Evolutionary conservation across 225 moss, liverwort and hornwort species (phyloP), one percentile per base, ranked within the genome.

Genomic region (Physcomitrellopsis africana): DNA sequence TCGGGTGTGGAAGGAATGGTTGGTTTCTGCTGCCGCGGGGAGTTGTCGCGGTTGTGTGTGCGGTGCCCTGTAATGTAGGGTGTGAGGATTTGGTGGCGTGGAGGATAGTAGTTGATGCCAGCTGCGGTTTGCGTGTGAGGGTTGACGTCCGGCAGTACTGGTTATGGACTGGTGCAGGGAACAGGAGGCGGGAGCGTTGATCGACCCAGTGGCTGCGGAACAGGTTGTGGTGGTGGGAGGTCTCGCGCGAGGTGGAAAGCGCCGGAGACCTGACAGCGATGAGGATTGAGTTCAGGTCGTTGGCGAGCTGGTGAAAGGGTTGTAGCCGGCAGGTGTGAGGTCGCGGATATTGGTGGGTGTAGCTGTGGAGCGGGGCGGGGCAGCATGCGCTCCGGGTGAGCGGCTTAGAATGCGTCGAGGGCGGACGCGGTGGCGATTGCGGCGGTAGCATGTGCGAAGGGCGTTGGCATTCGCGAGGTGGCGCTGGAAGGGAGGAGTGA

Each of bases 91-190:
- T 37, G 70, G 75, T 79, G 74, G 55, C 12, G 63, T 77, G 23
- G 17, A 57, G 46, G 63, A 43, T 9, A 60, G 48, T 59, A 74
- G 27, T 17, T 24, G 42, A 58, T 57, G 53, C 43, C 53, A 72
- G 77, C 62, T 68, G 49, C 42, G 26, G 56, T 47, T 74, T 75
- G 67, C 48, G 75, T 59, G 61, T 54, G 48, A 66, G 69, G 75
- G 29, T 12, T 19, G 13, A 27, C 9, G 43, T 51, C 29, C 13
- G 45, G 74, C 43, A 67, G 63, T 48, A 63, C 56, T 23, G 81
- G 76, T 72, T 56, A 86, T 83, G 83, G 81, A 69, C 69, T 67
- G 72, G 68, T 73, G 78, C 61, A 61, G 78, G 78, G 76, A 52
- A 72, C 64, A 70, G 75, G 51, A 70, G 32, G 32, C 32, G 61